phyloP scores from a whole-genome alignment of 1,139 yeast species.

The Pichiaceae sp. region DNA sequence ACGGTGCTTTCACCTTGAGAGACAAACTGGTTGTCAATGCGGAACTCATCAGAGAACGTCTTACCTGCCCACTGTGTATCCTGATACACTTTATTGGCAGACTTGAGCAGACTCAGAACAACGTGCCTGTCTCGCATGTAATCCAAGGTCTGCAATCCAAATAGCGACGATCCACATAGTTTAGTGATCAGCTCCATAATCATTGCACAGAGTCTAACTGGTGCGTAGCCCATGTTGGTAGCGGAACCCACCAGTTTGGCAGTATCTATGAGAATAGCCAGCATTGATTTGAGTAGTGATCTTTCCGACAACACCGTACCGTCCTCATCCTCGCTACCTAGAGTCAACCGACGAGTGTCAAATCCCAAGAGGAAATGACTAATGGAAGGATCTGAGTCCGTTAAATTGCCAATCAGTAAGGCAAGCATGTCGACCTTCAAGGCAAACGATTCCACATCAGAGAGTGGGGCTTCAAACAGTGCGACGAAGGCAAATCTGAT shows the following conservation, averaged over 20 bases:
- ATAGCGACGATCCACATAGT: slow-evolving; percentile 45
- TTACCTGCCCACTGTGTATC: slow-evolving; percentile 41
- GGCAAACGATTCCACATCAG: slow-evolving; percentile 28
- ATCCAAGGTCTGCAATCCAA: slow-evolving; percentile 44
- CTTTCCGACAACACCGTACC: slow-evolving; percentile 43
- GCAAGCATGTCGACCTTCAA: slow-evolving; percentile 53
- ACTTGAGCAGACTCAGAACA: slow-evolving; percentile 41
- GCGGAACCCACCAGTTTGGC: slow-evolving; percentile 19
- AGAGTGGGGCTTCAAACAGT: slow-evolving; percentile 49
- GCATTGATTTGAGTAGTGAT: slow-evolving; percentile 49
- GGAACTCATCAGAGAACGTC: slow-evolving; percentile 34
- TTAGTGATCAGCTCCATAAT: slow-evolving; percentile 54
- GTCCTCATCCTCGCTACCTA: slow-evolving; percentile 12
- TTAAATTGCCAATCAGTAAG: slow-evolving; percentile 46
- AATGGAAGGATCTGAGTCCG: slow-evolving; percentile 38
- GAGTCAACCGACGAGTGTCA: slow-evolving; percentile 22
- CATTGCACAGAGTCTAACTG: slow-evolving; percentile 49
- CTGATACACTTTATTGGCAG: slow-evolving; percentile 45
- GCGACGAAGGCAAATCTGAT: slow-evolving; percentile 67
- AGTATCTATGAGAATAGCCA: slow-evolving; percentile 40
- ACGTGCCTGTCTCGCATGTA: slow-evolving; percentile 41
- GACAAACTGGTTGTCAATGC: slow-evolving; percentile 27
- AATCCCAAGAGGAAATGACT: slow-evolving; percentile 78
- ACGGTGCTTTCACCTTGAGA: slow-evolving; percentile 33
- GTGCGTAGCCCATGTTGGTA: slow-evolving; percentile 39